Evolutionary conservation across 176 grass and related monocot genomes (phyloP).

Genomic region (Aegilops sharonensis): DNA sequence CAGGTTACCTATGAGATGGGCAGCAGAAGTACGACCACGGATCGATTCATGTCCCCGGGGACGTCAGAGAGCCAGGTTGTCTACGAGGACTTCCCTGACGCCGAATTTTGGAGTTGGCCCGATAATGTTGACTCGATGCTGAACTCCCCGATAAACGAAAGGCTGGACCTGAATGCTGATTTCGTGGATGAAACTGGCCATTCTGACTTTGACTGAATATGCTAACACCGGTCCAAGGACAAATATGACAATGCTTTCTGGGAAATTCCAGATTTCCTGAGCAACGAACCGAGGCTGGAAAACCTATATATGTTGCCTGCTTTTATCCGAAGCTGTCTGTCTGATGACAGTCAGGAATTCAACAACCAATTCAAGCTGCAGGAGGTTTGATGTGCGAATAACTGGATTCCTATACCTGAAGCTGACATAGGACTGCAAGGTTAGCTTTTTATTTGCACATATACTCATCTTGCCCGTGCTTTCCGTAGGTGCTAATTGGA

Average conservation of each 20-base stretch:
- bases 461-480: background rate
- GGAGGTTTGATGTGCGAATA: background rate
- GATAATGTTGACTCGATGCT: background rate
- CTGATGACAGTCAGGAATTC: background rate
- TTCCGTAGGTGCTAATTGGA: background rate
- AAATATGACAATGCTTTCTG: background rate
- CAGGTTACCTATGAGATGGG: background rate
- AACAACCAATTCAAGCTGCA: no score
- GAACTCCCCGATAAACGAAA: background rate
- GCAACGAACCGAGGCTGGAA: background rate
- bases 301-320: background rate
- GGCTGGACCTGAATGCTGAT: background rate
- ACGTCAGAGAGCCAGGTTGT: background rate
- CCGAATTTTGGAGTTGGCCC: background rate
- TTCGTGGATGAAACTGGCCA: background rate
- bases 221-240: background rate
- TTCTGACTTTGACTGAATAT: background rate
- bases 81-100: background rate
- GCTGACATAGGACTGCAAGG: background rate
- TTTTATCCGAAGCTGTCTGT: background rate
- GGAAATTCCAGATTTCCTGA: background rate
- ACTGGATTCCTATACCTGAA: background rate
- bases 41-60: background rate
- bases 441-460: background rate
- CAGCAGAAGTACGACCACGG: background rate